Evolutionary conservation across 495 filamentous ascomycete species (phyloP).

Genomic region (Zalerion maritima): DNA sequence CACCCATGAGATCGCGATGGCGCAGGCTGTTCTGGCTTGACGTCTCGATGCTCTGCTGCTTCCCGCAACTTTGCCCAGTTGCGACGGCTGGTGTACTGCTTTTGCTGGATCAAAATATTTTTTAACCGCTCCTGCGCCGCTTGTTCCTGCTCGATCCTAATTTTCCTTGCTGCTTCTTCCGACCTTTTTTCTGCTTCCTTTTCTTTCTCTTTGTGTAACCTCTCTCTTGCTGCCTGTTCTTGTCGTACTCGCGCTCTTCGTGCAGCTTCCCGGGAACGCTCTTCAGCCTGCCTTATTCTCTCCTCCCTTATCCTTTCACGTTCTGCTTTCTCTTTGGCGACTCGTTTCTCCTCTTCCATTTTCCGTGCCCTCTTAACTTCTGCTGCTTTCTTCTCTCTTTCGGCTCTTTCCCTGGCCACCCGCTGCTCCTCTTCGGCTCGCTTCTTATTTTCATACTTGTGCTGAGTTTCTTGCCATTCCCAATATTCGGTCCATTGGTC

Average conservation of each 20-base stretch:
- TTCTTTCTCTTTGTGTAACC: slow-evolving; percentile 4
- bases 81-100: slow-evolving; percentile 4
- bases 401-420: slow-evolving; percentile 3
- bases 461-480: neutral
- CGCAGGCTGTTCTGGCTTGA: neutral
- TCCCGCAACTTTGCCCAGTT: slow-evolving; percentile 8
- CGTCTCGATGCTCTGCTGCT: slow-evolving; percentile 5
- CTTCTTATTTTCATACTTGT: slow-evolving; percentile 1
- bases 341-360: slow-evolving; percentile 5
- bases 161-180: slow-evolving; percentile 5
- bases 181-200: slow-evolving; percentile 9
- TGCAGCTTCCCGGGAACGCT: slow-evolving; percentile 8
- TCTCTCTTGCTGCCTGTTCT: slow-evolving; percentile 8
- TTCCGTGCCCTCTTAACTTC: slow-evolving; percentile 5
- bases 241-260: slow-evolving; percentile 7
- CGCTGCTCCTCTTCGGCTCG: slow-evolving; percentile 7
- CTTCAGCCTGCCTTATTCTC: slow-evolving; percentile 6
- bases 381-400: slow-evolving; percentile 3
- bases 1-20: slow-evolving; percentile 1
- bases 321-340: slow-evolving; percentile 5
- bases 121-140: slow-evolving; percentile 7
- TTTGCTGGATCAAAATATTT: slow-evolving; percentile 7
- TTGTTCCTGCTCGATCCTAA: slow-evolving; percentile 8
- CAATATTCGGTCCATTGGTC: slow-evolving; percentile 6
- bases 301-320: slow-evolving; percentile 4